These are phyloP conservation scores for Tillandsia leiboldiana DNA, from an alignment of 176 grass and related monocot genomes.

Conservation along the genomic window DNA sequence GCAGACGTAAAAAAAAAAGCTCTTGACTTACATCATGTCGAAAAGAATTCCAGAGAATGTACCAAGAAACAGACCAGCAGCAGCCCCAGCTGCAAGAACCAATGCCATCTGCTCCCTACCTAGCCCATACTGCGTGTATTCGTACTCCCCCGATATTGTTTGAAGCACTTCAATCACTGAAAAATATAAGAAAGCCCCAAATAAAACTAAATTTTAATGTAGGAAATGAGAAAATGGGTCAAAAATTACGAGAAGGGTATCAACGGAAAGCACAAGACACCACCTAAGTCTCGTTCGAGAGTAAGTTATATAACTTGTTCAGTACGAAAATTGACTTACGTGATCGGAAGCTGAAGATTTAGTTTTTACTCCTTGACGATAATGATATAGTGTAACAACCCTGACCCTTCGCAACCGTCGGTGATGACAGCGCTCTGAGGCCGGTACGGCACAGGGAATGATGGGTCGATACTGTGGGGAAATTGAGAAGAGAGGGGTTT, in stretches of 20 bases:
- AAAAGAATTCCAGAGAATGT: slow-evolving; percentile 57
- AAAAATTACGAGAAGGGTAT: not conserved
- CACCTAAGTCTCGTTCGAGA: not conserved
- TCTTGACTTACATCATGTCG: slow-evolving; percentile 55
- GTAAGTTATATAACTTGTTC: too few relatives aligned
- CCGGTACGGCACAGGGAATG: too few relatives aligned
- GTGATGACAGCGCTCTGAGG: too few relatives aligned
- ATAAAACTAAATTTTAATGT: not conserved
- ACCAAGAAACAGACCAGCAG: slow-evolving; percentile 39
- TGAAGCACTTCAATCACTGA: slow-evolving; percentile 63
- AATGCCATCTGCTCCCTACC: slow-evolving; percentile 56
- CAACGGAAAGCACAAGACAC: slow-evolving; percentile 1
- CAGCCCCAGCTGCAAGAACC: slow-evolving; percentile 29
- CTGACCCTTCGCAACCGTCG: too few relatives aligned
- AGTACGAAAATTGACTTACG: too few relatives aligned
- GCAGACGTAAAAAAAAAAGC: not conserved
- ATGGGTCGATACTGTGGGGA: too few relatives aligned
- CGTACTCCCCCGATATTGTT: slow-evolving; percentile 67
- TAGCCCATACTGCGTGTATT: slow-evolving; percentile 46
- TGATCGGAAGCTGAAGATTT: too few relatives aligned
- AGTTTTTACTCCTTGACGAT: too few relatives aligned
- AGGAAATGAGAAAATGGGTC: not conserved
- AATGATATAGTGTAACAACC: too few relatives aligned
- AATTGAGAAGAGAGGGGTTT: too few relatives aligned
- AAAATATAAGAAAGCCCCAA: not conserved